Conservation (phyloP, 495 filamentous ascomycete genomes). For the Neurospora sp. region DNA sequence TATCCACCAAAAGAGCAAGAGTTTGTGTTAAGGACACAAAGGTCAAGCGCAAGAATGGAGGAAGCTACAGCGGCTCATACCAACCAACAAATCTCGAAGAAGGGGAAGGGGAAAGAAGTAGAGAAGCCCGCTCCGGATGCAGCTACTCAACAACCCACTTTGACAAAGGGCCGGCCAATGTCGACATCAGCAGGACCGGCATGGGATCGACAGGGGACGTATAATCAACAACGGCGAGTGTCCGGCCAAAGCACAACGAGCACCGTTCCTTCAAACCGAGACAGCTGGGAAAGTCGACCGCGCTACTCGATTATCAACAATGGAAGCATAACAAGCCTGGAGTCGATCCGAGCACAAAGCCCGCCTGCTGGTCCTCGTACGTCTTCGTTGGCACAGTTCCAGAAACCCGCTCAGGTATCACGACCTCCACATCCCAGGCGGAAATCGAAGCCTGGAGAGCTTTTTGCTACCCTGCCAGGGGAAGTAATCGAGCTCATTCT, state of each 20-base stretch:
- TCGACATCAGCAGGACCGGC: not conserved
- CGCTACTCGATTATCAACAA: conserved; percentile 16
- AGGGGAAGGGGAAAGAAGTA: not conserved
- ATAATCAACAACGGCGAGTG: conserved; percentile 10
- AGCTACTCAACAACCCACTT: not conserved
- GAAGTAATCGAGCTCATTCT: conserved; percentile 47
- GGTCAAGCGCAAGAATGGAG: conserved; percentile 13
- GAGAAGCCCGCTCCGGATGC: not conserved
- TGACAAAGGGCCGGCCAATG: not conserved
- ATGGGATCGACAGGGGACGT: conserved; percentile 7
- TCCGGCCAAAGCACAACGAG: conserved; percentile 18
- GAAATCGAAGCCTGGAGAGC: conserved; percentile 32
- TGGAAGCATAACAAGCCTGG: conserved; percentile 32
- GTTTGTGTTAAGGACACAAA: conserved; percentile 14
- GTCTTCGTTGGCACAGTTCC: conserved; percentile 6
- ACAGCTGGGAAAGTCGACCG: conserved; percentile 17
- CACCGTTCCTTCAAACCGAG: conserved; percentile 13
- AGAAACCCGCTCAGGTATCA: conserved; percentile 20
- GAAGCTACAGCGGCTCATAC: conserved; percentile 1
- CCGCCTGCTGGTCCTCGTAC: conserved; percentile 1
- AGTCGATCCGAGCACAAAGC: conserved; percentile 20
- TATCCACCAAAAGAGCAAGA: conserved; percentile 20
- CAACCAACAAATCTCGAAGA: not conserved
- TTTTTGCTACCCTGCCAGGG: conserved; percentile 45
- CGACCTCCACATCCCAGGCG: not conserved